phyloP scores from a whole-genome alignment of 2,329 filamentous ascomycete genomes.

The Septoria linicola region DNA sequence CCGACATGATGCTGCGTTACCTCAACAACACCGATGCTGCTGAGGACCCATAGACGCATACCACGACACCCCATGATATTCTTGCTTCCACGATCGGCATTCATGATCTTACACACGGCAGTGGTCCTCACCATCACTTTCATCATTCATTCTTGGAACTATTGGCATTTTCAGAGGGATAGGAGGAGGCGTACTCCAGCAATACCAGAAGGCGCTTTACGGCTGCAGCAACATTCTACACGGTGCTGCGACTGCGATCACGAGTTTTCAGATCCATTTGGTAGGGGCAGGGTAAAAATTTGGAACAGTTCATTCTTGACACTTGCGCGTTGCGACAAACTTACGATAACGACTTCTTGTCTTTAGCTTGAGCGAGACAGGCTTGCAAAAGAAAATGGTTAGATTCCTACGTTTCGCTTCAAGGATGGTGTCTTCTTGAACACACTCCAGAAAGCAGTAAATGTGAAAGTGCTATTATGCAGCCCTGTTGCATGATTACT shows the following conservation, averaged over 20 bases:
- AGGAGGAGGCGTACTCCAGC: not conserved
- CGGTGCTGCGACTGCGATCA: too few relatives aligned
- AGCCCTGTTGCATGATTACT: too few relatives aligned
- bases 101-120: not conserved
- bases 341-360: not conserved
- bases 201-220: not conserved
- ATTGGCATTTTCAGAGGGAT: not conserved
- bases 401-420: too few relatives aligned
- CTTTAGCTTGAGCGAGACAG: not conserved
- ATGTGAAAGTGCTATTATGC: too few relatives aligned
- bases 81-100: not conserved
- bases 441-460: too few relatives aligned
- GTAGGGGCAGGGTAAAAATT: not conserved
- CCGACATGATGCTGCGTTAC: conserved; percentile 15
- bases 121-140: too few relatives aligned
- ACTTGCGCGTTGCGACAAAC: not conserved
- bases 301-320: not conserved
- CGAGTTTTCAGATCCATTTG: not conserved
- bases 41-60: conserved; percentile 1
- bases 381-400: not conserved
- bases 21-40: conserved; percentile 17
- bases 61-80: too few relatives aligned
- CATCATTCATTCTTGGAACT: not conserved
- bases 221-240: too few relatives aligned
- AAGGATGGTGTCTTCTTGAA: too few relatives aligned